phyloP scores from a whole-genome alignment of 2,329 filamentous ascomycete species.

The Beauveria medogensis region DNA sequence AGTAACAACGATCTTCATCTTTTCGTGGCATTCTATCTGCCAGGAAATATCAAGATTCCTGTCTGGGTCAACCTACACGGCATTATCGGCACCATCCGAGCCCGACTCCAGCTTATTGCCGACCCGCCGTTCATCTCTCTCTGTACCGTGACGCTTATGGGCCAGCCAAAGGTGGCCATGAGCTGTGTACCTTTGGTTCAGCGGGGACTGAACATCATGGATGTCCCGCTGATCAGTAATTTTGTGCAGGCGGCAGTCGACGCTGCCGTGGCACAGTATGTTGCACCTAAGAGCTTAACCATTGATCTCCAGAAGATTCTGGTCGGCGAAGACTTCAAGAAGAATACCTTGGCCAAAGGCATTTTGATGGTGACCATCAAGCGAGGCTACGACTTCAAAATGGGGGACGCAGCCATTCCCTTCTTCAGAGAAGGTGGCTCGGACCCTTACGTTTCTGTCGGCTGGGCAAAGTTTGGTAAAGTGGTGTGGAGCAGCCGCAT shows the following conservation, averaged over 20 bases:
- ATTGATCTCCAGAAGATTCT: slow-evolving; percentile 71
- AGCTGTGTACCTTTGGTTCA: slow-evolving; percentile 64
- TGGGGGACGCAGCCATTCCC: slow-evolving; percentile 57
- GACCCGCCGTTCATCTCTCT: slow-evolving; percentile 72
- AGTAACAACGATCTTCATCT: slow-evolving; percentile 61
- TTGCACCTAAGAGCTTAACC: slow-evolving; percentile 67
- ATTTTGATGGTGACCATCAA: slow-evolving; percentile 60
- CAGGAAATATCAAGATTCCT: slow-evolving; percentile 44
- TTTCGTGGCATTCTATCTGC: slow-evolving; percentile 62
- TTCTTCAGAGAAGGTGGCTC: slow-evolving; percentile 52
- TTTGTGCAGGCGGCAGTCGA: slow-evolving; percentile 70
- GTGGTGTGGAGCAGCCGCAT: slow-evolving; percentile 54
- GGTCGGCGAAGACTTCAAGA: slow-evolving; percentile 70
- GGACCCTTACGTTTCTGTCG: slow-evolving; percentile 64
- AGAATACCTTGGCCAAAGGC: slow-evolving; percentile 58
- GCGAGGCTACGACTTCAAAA: slow-evolving; percentile 61
- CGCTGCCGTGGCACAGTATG: slow-evolving; percentile 66
- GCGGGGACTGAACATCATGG: slow-evolving; percentile 64
- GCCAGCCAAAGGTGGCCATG: slow-evolving; percentile 64
- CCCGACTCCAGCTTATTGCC: slow-evolving; percentile 64
- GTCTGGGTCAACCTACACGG: slow-evolving; percentile 71
- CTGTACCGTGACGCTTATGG: slow-evolving; percentile 65
- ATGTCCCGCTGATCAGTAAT: slow-evolving; percentile 64
- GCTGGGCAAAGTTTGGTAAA: slow-evolving; percentile 71
- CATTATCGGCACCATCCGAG: slow-evolving; percentile 59